Base-by-base conservation (phyloP, 495 filamentous ascomycete species). In the Aspergillus sparsus region DNA sequence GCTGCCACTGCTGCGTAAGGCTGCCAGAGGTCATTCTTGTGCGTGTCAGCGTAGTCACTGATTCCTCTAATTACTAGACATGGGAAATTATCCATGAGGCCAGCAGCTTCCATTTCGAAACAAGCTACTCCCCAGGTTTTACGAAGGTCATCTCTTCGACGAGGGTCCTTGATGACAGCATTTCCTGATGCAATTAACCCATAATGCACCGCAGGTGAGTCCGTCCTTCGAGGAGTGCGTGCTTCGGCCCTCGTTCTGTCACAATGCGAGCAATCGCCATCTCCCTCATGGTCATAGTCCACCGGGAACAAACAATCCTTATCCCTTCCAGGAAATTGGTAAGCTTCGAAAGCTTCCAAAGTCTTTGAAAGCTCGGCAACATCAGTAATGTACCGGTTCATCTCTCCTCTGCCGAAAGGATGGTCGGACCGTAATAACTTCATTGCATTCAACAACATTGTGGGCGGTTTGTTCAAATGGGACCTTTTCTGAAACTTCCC, bases 381-480 rank as follows among this genome's bases (percentile, higher is more conserved):
- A 10, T 49, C 21, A 7, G 50, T 36, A 15, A 61, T 55, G 44
- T 61, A 61, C n/a, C 10, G 50, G 8, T 49, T 46, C 51, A 61
- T 61, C 49, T 61, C 51, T 35, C 58, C 58, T 21, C 51, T 61
- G 10, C 50, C 39, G 32, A 55, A 61, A 11, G 35, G 58, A 37
- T 61, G 58, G n/a, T 61, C 58, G 8, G 50, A 53, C 13, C 49
- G 37, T 16, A 61, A 21, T 13, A 44, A 12, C 42, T 49, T 61
- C 39, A 61, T 54, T 11, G 49, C 58, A 46, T 55, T 53, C 21
- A 54, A 39, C 50, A 61, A 16, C 9, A 61, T 39, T 21, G 50
- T 42, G 12, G 58, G 58, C 7, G 58, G 58, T 36, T 44, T 44
- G 49, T 61, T 61, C 58, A 61, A 32, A 45, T 61, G 58, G 5